phyloP scores from a whole-genome alignment of 441 rosid genomes.

The Biscutella auriculata region DNA sequence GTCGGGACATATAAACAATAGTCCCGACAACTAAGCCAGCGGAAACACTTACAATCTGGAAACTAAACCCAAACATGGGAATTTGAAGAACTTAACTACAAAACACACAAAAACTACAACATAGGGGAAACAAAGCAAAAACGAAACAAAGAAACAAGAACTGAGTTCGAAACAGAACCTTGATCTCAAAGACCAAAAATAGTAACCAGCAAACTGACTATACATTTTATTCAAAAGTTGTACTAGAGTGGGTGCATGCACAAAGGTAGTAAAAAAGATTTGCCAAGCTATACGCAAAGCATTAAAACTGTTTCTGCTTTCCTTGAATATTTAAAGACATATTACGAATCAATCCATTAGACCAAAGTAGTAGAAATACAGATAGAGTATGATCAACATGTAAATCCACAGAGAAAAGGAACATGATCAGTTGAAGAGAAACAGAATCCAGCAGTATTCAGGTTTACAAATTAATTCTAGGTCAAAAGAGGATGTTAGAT shows the following conservation, averaged over 20 bases:
- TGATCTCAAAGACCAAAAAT: not conserved
- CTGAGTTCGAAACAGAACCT: too few relatives aligned
- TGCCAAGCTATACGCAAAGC: not conserved
- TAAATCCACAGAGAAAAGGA: not conserved
- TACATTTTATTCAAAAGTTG: not conserved
- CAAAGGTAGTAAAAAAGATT: constrained; percentile 3
- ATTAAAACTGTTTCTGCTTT: constrained; percentile 1
- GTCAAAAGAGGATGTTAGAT: constrained; percentile 3
- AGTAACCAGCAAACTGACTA: not conserved
- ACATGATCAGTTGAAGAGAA: not conserved
- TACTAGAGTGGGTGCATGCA: constrained; percentile 2
- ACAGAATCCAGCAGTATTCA: not conserved
- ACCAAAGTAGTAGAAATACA: not conserved
- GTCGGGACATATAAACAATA: too few relatives aligned
- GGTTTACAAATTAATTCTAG: not conserved
- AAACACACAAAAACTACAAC: too few relatives aligned
- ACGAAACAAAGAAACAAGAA: too few relatives aligned
- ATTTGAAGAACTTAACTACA: too few relatives aligned
- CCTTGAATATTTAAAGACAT: not conserved
- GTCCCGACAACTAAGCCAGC: too few relatives aligned
- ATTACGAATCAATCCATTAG: not conserved
- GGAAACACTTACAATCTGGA: too few relatives aligned
- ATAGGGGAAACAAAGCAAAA: too few relatives aligned
- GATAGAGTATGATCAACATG: not conserved
- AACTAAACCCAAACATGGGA: too few relatives aligned